A percentile compares a stretch with the other conserved stretches of the same genome.
These are phyloP conservation scores for Sphagnum magellanicum DNA, from an alignment of 228 moss, liverwort and hornwort genomes.

Conservation along the genomic window DNA sequence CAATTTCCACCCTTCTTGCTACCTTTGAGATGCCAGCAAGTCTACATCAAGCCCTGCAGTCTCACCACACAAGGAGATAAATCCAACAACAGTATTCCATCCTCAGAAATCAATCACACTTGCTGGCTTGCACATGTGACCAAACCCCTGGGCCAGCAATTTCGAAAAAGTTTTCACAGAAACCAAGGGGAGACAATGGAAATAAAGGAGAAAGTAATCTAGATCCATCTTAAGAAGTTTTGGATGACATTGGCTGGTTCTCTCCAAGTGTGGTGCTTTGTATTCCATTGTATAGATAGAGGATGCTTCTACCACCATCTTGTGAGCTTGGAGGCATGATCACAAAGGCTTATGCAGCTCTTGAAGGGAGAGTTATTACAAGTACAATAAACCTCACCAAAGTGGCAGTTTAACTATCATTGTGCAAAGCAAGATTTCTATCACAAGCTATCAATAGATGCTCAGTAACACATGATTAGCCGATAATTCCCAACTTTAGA, in stretches of 20 bases:
- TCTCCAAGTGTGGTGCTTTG: background rate
- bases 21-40: slow-evolving; percentile 3
- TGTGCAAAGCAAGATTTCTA: too few relatives aligned
- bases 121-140: background rate
- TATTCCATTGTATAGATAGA: background rate
- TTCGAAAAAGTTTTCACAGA: background rate
- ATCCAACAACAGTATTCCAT: background rate
- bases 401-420: background rate
- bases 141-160: background rate
- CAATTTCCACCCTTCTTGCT: slow-evolving; percentile 41
- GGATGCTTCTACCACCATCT: background rate
- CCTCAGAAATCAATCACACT: background rate
- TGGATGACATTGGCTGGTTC: background rate
- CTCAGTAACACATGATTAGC: too few relatives aligned
- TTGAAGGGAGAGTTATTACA: background rate
- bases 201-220: background rate
- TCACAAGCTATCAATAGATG: too few relatives aligned
- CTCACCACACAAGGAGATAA: too few relatives aligned
- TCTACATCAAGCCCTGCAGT: background rate
- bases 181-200: background rate
- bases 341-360: background rate
- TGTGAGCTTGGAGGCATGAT: background rate
- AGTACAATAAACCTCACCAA: background rate
- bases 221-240: background rate
- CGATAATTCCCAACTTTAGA: too few relatives aligned